Conservation (phyloP, 1,284 basidiomycete species). For the Tilletia indica region DNA sequence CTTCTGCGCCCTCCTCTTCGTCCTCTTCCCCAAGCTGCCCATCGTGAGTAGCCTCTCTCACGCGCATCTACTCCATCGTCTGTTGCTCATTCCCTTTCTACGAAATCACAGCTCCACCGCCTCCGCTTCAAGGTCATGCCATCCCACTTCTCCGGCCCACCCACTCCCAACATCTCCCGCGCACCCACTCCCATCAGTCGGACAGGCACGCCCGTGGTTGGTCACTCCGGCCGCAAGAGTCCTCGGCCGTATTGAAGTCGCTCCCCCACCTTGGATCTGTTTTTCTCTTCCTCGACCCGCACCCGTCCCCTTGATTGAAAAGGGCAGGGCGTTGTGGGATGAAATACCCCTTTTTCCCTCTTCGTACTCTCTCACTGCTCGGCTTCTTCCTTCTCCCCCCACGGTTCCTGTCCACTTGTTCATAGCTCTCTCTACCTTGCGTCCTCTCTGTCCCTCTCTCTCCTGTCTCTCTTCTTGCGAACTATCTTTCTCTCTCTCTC, state of each 20-base stretch:
- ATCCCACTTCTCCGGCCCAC: slow-evolving; percentile 35
- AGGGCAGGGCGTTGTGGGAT: no score
- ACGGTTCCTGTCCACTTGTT: no score
- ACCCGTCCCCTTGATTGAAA: no score
- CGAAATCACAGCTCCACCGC: slow-evolving; percentile 30
- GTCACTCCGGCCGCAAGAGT: not conserved
- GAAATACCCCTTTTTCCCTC: no score
- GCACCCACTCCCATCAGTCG: slow-evolving; percentile 23
- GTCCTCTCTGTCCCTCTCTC: no score
- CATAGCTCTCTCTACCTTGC: no score
- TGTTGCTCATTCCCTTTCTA: not conserved
- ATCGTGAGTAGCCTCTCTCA: slow-evolving; percentile 61
- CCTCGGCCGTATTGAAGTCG: not conserved
- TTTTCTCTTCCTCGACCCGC: not conserved
- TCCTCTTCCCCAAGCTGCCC: slow-evolving; percentile 94
- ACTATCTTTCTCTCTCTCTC: no score
- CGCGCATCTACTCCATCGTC: not conserved
- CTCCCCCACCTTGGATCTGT: not conserved
- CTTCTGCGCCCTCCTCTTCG: slow-evolving; percentile 75
- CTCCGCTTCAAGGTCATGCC: slow-evolving; percentile 41
- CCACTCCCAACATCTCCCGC: slow-evolving; percentile 37
- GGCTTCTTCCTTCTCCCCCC: not conserved
- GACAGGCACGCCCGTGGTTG: not conserved
- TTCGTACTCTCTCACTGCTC: not conserved
- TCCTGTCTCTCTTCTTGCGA: no score